A percentile compares a stretch with the other conserved stretches of the same genome.
Evolutionary conservation across 805 yeast species (phyloP).

Genomic region (Candida broadrunensis): DNA sequence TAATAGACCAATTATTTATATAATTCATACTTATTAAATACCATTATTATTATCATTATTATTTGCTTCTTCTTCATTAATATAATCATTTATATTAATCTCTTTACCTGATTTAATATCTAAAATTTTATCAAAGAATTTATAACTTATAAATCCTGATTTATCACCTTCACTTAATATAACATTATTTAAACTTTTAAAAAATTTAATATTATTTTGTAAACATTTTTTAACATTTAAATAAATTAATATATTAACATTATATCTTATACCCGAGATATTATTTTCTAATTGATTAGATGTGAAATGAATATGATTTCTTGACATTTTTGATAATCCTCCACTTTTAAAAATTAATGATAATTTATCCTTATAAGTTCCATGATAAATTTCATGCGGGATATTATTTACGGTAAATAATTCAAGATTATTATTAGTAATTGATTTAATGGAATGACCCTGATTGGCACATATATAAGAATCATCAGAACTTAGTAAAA

Average conservation of each 20-base stretch:
- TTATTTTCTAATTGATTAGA: constrained; percentile 42
- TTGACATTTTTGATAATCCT: constrained; percentile 63
- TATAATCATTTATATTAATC: constrained; percentile 2
- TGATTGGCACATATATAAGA: constrained; percentile 77
- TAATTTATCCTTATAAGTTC: constrained; percentile 59
- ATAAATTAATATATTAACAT: constrained; percentile 57
- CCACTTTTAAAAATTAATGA: constrained; percentile 45
- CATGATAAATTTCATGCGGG: constrained; percentile 69
- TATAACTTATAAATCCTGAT: constrained; percentile 47
- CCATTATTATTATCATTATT: no score
- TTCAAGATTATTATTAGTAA: constrained; percentile 41
- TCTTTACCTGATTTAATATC: constrained; percentile 8
- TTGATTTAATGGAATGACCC: constrained; percentile 70
- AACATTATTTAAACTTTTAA: constrained; percentile 70
- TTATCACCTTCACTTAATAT: constrained; percentile 62
- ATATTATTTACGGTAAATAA: constrained; percentile 39
- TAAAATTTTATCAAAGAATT: constrained; percentile 36
- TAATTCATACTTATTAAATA: no score
- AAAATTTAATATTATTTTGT: constrained; percentile 45
- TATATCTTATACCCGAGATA: constrained; percentile 72
- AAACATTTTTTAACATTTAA: constrained; percentile 53
- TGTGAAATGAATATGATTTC: constrained; percentile 89
- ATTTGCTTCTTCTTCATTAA: no score
- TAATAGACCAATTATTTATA: no score
- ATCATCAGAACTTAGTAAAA: constrained; percentile 40